phyloP scores from a whole-genome alignment of 2,329 filamentous ascomycete genomes.

The Penicillium sp. region DNA sequence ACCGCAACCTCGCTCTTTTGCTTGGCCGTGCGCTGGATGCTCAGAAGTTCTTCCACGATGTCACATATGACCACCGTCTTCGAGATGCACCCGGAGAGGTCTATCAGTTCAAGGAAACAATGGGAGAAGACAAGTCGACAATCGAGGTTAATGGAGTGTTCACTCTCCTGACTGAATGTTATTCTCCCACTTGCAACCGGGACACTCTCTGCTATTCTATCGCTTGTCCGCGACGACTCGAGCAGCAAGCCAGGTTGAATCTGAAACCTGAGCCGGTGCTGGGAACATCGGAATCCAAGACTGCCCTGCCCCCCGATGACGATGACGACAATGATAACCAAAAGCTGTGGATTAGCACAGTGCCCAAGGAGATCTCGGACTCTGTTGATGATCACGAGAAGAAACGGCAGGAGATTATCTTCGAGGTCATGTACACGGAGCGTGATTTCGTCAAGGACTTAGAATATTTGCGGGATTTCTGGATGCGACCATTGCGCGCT shows the following conservation, averaged over 20 bases:
- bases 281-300: constrained; percentile 68
- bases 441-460: constrained; percentile 98
- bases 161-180: constrained; percentile 92
- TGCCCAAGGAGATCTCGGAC: constrained; percentile 90
- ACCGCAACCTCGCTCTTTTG: constrained; percentile 87
- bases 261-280: constrained; percentile 88
- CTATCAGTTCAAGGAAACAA: constrained; percentile 92
- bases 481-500: constrained; percentile 87
- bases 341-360: constrained; percentile 98
- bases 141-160: constrained; percentile 93
- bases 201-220: constrained; percentile 98
- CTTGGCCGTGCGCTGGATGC: constrained; percentile 90
- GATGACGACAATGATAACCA: constrained; percentile 91
- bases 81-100: constrained; percentile 93
- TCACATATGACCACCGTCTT: constrained; percentile 93
- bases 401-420: constrained; percentile 97
- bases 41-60: constrained; percentile 99
- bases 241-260: constrained; percentile 92
- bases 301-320: constrained; percentile 62
- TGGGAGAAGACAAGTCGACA: constrained; percentile 68
- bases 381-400: constrained; percentile 87
- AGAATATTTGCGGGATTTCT: constrained; percentile 96
- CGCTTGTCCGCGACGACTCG: constrained; percentile 85
- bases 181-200: constrained; percentile 93
- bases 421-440: constrained; percentile 97